Evolutionary conservation across 441 rosid species (phyloP), one percentile per base, ranked within the genome.

Genomic region (Populus hybrid): DNA sequence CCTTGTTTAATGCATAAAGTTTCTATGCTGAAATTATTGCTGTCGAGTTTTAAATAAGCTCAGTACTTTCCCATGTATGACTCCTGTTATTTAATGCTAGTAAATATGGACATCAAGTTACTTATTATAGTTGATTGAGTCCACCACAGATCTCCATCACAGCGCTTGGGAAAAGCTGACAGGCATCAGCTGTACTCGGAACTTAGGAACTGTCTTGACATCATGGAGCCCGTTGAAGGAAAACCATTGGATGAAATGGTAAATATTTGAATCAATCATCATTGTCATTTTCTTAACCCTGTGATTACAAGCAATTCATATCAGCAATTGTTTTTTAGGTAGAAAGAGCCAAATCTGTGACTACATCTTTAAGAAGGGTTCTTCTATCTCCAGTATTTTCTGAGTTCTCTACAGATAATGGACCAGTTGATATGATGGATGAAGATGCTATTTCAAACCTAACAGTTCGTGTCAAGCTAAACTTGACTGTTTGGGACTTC

Each of bases 401-500:
- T 76, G 98, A 92, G 84, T 90, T 91, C 84, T 83, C 83, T 85
- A 88, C 93, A 82, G 95, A 90, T 72, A 94, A 92, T 85, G 96
- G 92, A 40, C 50, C 88, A 23, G 83, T 83, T 74, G 94, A 87
- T 84, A 81, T 92, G 95, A 95, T 95, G 99, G 98, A 95, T 74
- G 99, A 95, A 90, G 99, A 95, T 89, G 91, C 91, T 76, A 83
- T 89, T 68, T 90, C 96, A 77, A 92, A 91, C 85, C 94, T 90
- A 79, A 87, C 98, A 2, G 88, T 90, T 40, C 97, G 87, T 77
- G 86, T 95, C 73, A 93, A 91, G 89, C 78, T 95, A 74, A 86
- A 86, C 82, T 85, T 95, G 89, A 95, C 97, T 38, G 93, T 95
- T 83, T 95, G 99, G 99, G 98, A 93, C 80, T 93, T 92, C 83